Evolutionary conservation across 768 basidiomycete species (phyloP).

Genomic region (Pleurotus citrinopileatus): DNA sequence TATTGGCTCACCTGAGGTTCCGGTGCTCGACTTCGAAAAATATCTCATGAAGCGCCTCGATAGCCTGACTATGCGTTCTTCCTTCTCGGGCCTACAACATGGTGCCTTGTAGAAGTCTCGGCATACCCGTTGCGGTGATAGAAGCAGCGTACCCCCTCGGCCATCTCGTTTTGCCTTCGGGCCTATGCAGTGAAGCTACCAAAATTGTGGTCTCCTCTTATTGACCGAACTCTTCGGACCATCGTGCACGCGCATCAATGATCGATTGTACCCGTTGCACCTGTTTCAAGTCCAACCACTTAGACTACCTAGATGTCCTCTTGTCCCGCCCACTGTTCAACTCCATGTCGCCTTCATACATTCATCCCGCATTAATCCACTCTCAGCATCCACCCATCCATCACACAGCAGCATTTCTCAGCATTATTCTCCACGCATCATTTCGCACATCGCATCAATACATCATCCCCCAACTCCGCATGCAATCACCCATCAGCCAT

Average conservation of each 20-base stretch:
- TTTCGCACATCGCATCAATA: neutral
- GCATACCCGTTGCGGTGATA: neutral
- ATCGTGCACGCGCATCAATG: neutral
- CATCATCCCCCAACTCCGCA: constrained; percentile 1
- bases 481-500: constrained; percentile 4
- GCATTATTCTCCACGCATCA: neutral
- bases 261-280: neutral
- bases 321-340: neutral
- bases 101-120: neutral
- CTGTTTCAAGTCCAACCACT: neutral
- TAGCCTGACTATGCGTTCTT: constrained; percentile 22
- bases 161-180: constrained; percentile 2
- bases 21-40: constrained; percentile 35
- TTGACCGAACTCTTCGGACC: constrained; percentile 8
- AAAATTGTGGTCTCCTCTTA: neutral
- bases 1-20: constrained; percentile 26
- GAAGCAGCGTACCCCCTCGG: constrained; percentile 5
- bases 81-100: constrained; percentile 17
- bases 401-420: neutral
- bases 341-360: neutral
- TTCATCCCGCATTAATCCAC: neutral
- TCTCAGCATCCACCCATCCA: neutral
- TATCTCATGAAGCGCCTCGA: constrained; percentile 41
- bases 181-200: neutral
- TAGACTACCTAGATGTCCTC: neutral